phyloP scores from a whole-genome alignment of 768 basidiomycete species.

The Cubamyces sp. region DNA sequence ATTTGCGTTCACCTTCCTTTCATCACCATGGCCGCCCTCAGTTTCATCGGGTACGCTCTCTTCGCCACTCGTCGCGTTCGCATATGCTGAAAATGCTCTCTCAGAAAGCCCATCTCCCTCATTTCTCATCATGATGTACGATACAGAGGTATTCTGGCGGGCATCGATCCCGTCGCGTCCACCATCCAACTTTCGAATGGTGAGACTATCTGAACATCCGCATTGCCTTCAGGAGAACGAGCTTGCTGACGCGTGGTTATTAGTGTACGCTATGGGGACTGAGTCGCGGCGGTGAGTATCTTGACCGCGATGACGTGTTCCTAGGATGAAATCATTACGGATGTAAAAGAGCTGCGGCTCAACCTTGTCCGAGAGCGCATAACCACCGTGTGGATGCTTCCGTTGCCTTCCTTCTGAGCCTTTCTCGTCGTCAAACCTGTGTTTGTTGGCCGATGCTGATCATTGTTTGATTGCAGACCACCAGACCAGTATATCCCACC shows the following conservation, averaged over 20 bases:
- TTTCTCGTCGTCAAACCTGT: slow-evolving; percentile 4
- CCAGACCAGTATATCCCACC: slow-evolving; percentile 82
- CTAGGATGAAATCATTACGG: slow-evolving; percentile 43
- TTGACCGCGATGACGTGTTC: neutral
- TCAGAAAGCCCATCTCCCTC: slow-evolving; percentile 85
- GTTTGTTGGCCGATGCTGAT: slow-evolving; percentile 30
- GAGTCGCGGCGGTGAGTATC: slow-evolving; percentile 73
- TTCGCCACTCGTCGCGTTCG: neutral
- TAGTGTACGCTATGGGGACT: slow-evolving; percentile 87
- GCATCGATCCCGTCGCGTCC: slow-evolving; percentile 82
- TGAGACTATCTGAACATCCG: slow-evolving; percentile 35
- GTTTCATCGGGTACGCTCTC: slow-evolving; percentile 69
- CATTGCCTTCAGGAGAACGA: no score
- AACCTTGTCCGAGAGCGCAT: slow-evolving; percentile 46
- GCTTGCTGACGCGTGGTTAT: neutral
- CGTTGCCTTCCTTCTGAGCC: slow-evolving; percentile 69
- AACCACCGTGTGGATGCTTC: slow-evolving; percentile 56
- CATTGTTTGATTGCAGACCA: slow-evolving; percentile 47
- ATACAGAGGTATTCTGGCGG: slow-evolving; percentile 85
- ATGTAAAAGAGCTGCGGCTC: slow-evolving; percentile 45
- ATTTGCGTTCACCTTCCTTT: slow-evolving; percentile 16
- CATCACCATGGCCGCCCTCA: slow-evolving; percentile 60
- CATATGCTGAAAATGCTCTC: slow-evolving; percentile 24
- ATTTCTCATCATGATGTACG: slow-evolving; percentile 91
- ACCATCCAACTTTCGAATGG: slow-evolving; percentile 91